phyloP scores from a whole-genome alignment of 2,329 filamentous ascomycete species.

The Verticillium tricorpus region DNA sequence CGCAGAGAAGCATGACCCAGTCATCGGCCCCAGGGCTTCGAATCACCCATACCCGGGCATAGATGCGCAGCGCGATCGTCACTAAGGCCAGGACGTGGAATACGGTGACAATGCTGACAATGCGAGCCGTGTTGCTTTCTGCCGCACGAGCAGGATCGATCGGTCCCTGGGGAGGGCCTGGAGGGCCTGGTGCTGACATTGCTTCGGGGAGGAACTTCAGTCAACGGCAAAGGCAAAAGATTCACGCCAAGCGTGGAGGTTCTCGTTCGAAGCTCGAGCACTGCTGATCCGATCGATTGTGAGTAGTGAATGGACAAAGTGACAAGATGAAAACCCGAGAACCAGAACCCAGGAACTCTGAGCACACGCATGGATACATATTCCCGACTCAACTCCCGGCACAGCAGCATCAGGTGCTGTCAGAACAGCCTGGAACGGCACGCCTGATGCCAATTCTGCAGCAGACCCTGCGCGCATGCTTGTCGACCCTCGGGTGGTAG shows the following conservation, averaged over 20 bases:
- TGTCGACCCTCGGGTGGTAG: neutral
- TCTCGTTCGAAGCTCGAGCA: neutral
- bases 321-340: neutral
- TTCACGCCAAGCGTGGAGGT: neutral
- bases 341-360: neutral
- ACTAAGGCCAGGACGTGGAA: slow-evolving; percentile 19
- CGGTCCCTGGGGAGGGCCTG: neutral
- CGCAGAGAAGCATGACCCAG: slow-evolving; percentile 19
- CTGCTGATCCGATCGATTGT: neutral
- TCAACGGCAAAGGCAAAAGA: neutral
- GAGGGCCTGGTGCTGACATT: neutral
- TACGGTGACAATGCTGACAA: slow-evolving; percentile 15
- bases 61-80: slow-evolving; percentile 11
- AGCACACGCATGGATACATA: neutral
- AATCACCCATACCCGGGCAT: slow-evolving; percentile 15
- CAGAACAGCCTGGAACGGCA: neutral
- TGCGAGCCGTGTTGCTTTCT: slow-evolving; percentile 18
- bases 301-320: neutral
- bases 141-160: slow-evolving; percentile 15
- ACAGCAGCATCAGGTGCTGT: neutral
- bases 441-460: neutral
- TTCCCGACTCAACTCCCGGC: neutral
- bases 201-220: neutral
- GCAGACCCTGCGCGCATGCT: neutral
- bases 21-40: slow-evolving; percentile 22